Percentiles rank a stretch among this genome's conserved stretches.
Evolutionary conservation across 2,329 filamentous ascomycete genomes (phyloP).

Genomic region (Uncinocarpus reesii): DNA sequence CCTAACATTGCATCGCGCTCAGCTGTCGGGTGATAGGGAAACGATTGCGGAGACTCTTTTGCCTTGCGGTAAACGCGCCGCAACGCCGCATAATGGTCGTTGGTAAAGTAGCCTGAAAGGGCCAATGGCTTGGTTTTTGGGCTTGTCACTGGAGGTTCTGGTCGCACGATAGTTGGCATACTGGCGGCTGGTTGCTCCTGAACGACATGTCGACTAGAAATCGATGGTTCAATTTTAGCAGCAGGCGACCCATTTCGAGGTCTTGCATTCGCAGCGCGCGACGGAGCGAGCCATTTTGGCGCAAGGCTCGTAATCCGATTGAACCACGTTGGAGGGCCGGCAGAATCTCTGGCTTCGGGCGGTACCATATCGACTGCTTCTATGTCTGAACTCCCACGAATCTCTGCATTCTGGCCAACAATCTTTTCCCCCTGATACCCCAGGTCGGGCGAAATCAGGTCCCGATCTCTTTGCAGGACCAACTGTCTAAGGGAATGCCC

Average conservation of each 20-base stretch:
- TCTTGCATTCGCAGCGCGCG: background rate
- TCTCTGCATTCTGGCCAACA: background rate
- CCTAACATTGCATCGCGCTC: slow-evolving; percentile 33
- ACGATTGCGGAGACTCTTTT: slow-evolving; percentile 29
- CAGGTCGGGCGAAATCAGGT: background rate
- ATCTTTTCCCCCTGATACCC: background rate
- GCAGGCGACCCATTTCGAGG: background rate
- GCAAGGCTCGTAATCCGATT: slow-evolving; percentile 20
- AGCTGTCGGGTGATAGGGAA: slow-evolving; percentile 29
- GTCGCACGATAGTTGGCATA: background rate
- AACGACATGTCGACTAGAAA: background rate
- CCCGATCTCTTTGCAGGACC: background rate
- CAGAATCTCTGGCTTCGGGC: background rate
- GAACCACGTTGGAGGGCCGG: slow-evolving; percentile 27
- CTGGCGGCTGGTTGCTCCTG: background rate
- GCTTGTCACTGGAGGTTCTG: background rate
- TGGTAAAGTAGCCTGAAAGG: slow-evolving; percentile 33
- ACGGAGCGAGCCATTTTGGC: slow-evolving; percentile 15
- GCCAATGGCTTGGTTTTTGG: slow-evolving; percentile 21
- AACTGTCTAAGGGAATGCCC: background rate
- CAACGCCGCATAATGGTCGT: slow-evolving; percentile 33
- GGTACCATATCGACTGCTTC: background rate
- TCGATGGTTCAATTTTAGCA: background rate
- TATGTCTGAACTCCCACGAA: background rate
- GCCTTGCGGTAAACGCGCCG: slow-evolving; percentile 32